A percentile compares a stretch with the other conserved stretches of the same genome.
phyloP scores from a whole-genome alignment of 805 yeast genomes.

The Groenewaldozyma tartarivorans region DNA sequence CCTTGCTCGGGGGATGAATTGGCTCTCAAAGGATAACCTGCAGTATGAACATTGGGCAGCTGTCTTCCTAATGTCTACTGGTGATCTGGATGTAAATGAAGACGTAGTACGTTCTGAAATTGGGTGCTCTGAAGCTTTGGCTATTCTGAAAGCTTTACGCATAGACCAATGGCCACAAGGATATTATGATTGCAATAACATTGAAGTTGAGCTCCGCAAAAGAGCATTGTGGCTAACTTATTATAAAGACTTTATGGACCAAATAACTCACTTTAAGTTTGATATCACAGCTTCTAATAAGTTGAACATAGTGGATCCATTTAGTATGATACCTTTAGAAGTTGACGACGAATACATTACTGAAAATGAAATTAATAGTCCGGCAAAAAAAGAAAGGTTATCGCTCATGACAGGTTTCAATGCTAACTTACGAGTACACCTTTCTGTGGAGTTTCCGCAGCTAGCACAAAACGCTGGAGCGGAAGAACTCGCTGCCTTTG shows the following conservation, averaged over 20 bases:
- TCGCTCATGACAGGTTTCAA: constrained; percentile 9
- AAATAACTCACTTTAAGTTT: constrained; percentile 1
- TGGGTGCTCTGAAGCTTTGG: constrained; percentile 3
- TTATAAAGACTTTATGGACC: constrained; percentile 1
- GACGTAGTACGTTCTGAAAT: constrained; percentile 7
- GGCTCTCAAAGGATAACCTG: background rate
- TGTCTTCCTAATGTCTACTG: background rate
- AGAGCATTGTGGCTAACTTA: constrained; percentile 11
- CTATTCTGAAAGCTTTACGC: constrained; percentile 5
- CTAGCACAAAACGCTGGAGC: too few species aligned
- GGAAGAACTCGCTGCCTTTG: too few species aligned
- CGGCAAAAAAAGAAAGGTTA: constrained; percentile 30
- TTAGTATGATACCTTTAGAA: constrained; percentile 47
- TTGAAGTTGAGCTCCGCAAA: constrained; percentile 11
- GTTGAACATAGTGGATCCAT: constrained; percentile 5
- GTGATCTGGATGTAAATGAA: constrained; percentile 5
- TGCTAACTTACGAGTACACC: constrained; percentile 6
- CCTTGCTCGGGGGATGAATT: background rate
- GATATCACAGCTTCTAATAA: constrained; percentile 1
- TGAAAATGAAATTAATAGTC: constrained; percentile 39
- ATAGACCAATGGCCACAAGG: constrained; percentile 9
- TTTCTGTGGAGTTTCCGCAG: constrained; percentile 7
- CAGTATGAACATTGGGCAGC: constrained; percentile 1
- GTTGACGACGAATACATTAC: constrained; percentile 75
- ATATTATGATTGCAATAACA: constrained; percentile 5